Conservation (phyloP, 2,329 filamentous ascomycete species). For the Penicillium verrucosum region DNA sequence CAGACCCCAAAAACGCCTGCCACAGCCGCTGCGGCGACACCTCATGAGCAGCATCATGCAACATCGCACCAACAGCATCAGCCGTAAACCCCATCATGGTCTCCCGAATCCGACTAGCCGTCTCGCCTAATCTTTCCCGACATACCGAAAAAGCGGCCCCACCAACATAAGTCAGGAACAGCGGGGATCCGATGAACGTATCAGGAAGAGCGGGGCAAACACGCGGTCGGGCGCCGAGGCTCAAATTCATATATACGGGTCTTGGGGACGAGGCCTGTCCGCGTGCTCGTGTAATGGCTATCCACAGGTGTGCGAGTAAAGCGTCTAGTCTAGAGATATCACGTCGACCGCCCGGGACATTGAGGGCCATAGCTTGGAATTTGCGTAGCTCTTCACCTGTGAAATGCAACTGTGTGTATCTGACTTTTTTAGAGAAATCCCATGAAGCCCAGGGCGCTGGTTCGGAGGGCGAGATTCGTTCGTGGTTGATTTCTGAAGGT, state of each 20-base stretch:
- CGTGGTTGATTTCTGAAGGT: neutral
- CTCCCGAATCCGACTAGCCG: conserved; percentile 31
- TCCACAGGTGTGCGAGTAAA: conserved; percentile 4
- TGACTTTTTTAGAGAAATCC: neutral
- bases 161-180: conserved; percentile 40
- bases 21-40: conserved; percentile 48
- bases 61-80: conserved; percentile 37
- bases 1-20: conserved; percentile 46
- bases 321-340: conserved; percentile 7
- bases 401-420: conserved; percentile 2
- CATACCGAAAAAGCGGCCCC: conserved; percentile 6
- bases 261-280: neutral
- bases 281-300: neutral
- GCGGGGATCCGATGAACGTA: conserved; percentile 46
- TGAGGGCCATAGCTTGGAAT: neutral
- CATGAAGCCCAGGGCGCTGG: conserved; percentile 3
- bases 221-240: conserved; percentile 42
- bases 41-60: conserved; percentile 47
- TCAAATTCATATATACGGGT: conserved; percentile 34
- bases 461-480: neutral
- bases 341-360: neutral
- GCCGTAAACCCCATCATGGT: conserved; percentile 40
- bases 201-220: conserved; percentile 42
- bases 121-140: neutral
- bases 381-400: neutral